A percentile compares a stretch with the other conserved stretches of the same genome.
Conservation (phyloP, 2,329 filamentous ascomycete genomes). For the Paecilomyces formosus region DNA sequence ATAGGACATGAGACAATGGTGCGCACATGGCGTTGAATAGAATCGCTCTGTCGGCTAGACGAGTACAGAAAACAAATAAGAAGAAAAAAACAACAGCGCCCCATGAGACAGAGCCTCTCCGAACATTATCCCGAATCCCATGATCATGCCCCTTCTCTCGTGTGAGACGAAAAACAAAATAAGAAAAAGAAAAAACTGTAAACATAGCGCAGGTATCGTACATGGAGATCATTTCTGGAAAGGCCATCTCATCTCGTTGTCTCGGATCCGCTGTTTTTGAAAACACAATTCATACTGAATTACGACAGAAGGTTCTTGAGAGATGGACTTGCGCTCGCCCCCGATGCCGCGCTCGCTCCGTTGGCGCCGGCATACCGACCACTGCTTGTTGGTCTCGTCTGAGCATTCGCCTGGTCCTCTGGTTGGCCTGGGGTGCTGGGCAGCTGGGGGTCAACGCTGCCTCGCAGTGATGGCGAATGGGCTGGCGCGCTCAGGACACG, state of each 20-base stretch:
- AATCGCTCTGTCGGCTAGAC: neutral
- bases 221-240: constrained; percentile 1
- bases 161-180: constrained; percentile 4
- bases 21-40: neutral
- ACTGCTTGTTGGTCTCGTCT: constrained; percentile 18
- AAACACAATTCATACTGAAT: constrained; percentile 6
- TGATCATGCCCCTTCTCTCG: constrained; percentile 6
- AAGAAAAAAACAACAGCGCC: neutral
- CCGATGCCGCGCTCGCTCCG: constrained; percentile 25
- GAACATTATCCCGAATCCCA: constrained; percentile 3
- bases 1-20: neutral
- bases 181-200: constrained; percentile 10
- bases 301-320: constrained; percentile 65
- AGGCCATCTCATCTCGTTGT: neutral
- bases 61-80: neutral
- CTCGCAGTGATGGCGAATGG: constrained; percentile 29
- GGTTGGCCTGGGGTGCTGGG: constrained; percentile 22
- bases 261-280: neutral
- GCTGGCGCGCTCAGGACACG: constrained; percentile 24
- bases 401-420: constrained; percentile 19
- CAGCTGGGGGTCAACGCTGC: constrained; percentile 26
- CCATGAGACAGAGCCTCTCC: neutral
- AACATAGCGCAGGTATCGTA: constrained; percentile 13
- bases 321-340: constrained; percentile 72
- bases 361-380: constrained; percentile 14